Evolutionary conservation across 2,329 filamentous ascomycete species (phyloP), one percentile per base, ranked within the genome.

Genomic region (Tolypocladium guangdongense): DNA sequence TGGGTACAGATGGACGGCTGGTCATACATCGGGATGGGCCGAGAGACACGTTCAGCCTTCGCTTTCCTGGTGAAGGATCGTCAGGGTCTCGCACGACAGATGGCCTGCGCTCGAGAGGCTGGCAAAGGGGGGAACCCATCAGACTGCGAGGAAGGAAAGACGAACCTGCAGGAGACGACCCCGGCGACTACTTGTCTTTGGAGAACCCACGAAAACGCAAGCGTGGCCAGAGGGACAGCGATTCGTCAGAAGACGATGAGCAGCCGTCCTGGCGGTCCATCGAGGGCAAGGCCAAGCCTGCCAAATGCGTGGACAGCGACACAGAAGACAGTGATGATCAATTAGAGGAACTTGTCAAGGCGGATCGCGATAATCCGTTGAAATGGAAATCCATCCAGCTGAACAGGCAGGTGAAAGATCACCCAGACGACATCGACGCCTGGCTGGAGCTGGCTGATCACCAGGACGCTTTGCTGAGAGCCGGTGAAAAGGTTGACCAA

Each of bases 391-490:
- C 82, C 16, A 74, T 85, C 0, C 73, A 83, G 51, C 73, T 96
- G 8, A 81, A 78, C 3, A 80, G 78, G 14, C 76, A 67, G 33
- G 82, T 90, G 36, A 83, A 86, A 53, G 74, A 85, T 1, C 67
- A 81, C 24, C 88, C 90, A 1, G 67, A 76, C 7, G 80, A 95
- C 62, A 74, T 88, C 22, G 72, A 83, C 43, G 76, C 82, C 20
- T 97, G 92, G 92, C 68, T 95, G 18, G 76, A 81, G 38, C 75
- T 96, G n/a, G 86, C 92, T 47, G 72, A 83, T 8, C 83, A 95
- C 56, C 92, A 97, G 69, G 83, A 90, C 56, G 67, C 69, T 2
- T 74, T 95, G 53, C 71, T 92, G 43, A 72, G 72, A 51, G 71
- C 74, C 27, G 74, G 74, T 30, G 70, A 75, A 24, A 69, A 68